Percentiles rank a stretch among this genome's conserved stretches.
Conservation (phyloP, 2,329 filamentous ascomycete species). For the Penicillium sp. region DNA sequence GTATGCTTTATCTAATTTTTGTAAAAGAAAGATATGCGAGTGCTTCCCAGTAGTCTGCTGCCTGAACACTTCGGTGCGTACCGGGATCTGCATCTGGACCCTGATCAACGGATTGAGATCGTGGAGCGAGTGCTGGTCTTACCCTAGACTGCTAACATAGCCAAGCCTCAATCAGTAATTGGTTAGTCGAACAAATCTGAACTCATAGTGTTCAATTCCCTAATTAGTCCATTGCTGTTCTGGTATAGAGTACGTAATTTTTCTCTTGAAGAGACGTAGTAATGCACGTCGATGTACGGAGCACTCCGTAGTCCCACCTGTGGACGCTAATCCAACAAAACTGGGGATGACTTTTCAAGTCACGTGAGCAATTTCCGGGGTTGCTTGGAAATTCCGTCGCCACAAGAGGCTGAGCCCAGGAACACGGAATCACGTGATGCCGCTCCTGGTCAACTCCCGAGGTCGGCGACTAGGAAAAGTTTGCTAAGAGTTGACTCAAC, state of each 20-base stretch:
- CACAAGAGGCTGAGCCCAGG: neutral
- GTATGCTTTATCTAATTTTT: too few relatives aligned
- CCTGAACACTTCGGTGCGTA: too few relatives aligned
- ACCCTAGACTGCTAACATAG: neutral
- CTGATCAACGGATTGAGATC: neutral
- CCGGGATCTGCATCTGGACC: neutral
- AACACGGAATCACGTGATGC: neutral
- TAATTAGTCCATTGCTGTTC: neutral
- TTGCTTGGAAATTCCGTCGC: slow-evolving; percentile 1
- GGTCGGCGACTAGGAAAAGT: neutral
- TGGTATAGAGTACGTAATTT: neutral
- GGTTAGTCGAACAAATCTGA: neutral
- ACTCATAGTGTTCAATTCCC: neutral
- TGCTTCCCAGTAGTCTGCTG: neutral
- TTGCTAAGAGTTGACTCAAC: neutral
- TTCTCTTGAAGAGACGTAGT: neutral
- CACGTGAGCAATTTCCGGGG: neutral
- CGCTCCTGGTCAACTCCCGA: neutral
- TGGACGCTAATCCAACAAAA: neutral
- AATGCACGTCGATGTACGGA: neutral
- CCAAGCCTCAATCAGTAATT: neutral
- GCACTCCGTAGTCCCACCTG: neutral
- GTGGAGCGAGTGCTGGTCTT: neutral
- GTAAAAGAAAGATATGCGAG: neutral
- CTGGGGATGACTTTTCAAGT: neutral